Percentiles rank a stretch among this genome's conserved stretches.
Evolutionary conservation across 345 rosid genomes (phyloP).

Genomic region (Gossypium bickii): DNA sequence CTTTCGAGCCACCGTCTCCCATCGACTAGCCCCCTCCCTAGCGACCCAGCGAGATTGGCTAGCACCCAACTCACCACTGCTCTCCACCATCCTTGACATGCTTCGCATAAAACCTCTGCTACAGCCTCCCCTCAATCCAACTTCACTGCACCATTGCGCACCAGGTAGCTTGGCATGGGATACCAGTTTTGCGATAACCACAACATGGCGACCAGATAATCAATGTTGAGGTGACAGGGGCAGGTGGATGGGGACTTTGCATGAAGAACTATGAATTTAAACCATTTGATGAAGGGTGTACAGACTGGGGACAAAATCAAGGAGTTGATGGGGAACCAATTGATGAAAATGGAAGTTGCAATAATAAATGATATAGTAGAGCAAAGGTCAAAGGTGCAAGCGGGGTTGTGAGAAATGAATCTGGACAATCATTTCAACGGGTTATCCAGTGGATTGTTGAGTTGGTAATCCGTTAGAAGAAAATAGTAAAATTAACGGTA

Average conservation of each 20-base stretch:
- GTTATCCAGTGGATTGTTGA: too few species aligned
- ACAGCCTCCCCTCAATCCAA: too few species aligned
- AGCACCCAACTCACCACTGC: too few species aligned
- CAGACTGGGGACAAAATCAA: conserved; percentile 30
- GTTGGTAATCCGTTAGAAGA: too few species aligned
- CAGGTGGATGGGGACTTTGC: conserved; percentile 29
- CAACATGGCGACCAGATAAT: conserved; percentile 40
- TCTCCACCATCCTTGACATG: too few species aligned
- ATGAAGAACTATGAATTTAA: conserved; percentile 24
- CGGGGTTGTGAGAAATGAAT: conserved; percentile 13
- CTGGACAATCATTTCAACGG: too few species aligned
- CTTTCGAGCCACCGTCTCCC: too few species aligned
- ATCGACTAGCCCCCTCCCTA: too few species aligned
- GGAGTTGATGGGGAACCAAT: conserved; percentile 31
- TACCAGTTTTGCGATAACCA: conserved; percentile 39
- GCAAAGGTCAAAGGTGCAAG: conserved; percentile 26
- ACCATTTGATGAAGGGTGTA: conserved; percentile 27
- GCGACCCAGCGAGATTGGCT: too few species aligned
- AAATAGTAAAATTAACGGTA: too few species aligned
- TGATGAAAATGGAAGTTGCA: conserved; percentile 20
- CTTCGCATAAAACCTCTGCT: too few species aligned
- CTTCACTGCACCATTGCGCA: too few species aligned
- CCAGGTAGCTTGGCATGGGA: conserved; percentile 34
- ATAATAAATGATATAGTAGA: conserved; percentile 28
- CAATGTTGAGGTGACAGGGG: conserved; percentile 29